phyloP scores from a whole-genome alignment of 768 basidiomycete genomes.

The Plicaturopsis crispa region DNA sequence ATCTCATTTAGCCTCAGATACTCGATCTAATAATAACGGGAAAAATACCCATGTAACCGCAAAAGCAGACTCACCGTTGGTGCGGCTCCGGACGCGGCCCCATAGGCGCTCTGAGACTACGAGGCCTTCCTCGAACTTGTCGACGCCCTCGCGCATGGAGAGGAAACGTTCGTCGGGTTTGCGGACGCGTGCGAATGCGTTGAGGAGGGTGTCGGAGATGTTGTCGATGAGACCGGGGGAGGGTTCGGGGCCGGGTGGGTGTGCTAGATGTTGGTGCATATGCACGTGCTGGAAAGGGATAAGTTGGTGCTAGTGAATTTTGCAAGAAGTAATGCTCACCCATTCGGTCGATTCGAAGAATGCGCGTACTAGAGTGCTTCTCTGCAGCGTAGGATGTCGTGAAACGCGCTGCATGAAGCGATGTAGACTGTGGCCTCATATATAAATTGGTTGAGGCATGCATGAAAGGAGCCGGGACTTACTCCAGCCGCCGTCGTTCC shows the following conservation, averaged over 20 bases:
- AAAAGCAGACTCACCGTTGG: slow-evolving; percentile 66
- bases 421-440: slow-evolving; percentile 54
- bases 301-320: slow-evolving; percentile 4
- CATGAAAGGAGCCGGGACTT: slow-evolving; percentile 20
- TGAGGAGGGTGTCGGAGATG: slow-evolving; percentile 90
- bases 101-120: slow-evolving; percentile 74
- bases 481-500: slow-evolving; percentile 88
- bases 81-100: slow-evolving; percentile 68
- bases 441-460: slow-evolving; percentile 4
- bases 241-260: slow-evolving; percentile 82
- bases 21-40: slow-evolving; percentile 22
- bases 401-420: slow-evolving; percentile 86
- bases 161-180: slow-evolving; percentile 97
- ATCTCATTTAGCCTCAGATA: slow-evolving; percentile 83
- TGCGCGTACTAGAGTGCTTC: slow-evolving; percentile 83
- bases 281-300: slow-evolving; percentile 65
- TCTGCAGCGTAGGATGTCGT: slow-evolving; percentile 91
- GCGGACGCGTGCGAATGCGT: slow-evolving; percentile 91
- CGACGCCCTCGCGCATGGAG: slow-evolving; percentile 83
- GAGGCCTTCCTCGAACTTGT: slow-evolving; percentile 96
- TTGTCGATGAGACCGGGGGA: slow-evolving; percentile 84
- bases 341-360: slow-evolving; percentile 99
- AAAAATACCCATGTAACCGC: slow-evolving; percentile 14
- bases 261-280: slow-evolving; percentile 94
- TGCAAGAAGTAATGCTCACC: slow-evolving; percentile 40